These are phyloP conservation scores for Microglena sp. DNA, from an alignment of 139 green algal genomes.

Conservation along the genomic window DNA sequence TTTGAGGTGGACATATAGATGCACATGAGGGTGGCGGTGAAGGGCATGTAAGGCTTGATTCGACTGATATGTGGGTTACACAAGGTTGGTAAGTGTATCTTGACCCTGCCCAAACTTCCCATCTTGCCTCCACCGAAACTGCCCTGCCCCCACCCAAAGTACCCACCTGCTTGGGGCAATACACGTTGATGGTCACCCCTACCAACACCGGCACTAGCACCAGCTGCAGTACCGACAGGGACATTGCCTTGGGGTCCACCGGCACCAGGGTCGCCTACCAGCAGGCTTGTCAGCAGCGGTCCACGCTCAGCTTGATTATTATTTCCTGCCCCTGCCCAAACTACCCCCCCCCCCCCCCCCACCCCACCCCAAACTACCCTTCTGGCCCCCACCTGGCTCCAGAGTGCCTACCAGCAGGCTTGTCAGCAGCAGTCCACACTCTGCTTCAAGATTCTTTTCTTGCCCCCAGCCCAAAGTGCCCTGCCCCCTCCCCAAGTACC, in stretches of 20 bases:
- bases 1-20: not conserved
- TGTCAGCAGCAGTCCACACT: conserved; percentile 45
- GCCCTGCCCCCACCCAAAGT: too few relatives aligned
- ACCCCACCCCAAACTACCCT: too few relatives aligned
- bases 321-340: not conserved
- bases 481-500: too few relatives aligned
- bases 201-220: conserved; percentile 45
- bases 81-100: not conserved
- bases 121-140: not conserved
- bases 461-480: too few relatives aligned
- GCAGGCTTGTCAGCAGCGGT: conserved; percentile 38
- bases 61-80: not conserved
- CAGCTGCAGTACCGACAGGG: conserved; percentile 43
- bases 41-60: conserved; percentile 39
- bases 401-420: conserved; percentile 31
- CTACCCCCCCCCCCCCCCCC: too few relatives aligned
- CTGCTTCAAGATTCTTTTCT: not conserved
- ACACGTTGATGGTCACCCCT: conserved; percentile 29
- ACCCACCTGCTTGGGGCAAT: conserved; percentile 11
- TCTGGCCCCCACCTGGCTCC: conserved; percentile 17
- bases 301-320: not conserved
- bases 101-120: not conserved
- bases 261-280: conserved; percentile 44
- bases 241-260: conserved; percentile 43
- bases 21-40: conserved; percentile 34